Evolutionary conservation across 208 protist genomes (phyloP), one percentile per base, ranked within the genome.

Genomic region (Leishmania gerbilli): DNA sequence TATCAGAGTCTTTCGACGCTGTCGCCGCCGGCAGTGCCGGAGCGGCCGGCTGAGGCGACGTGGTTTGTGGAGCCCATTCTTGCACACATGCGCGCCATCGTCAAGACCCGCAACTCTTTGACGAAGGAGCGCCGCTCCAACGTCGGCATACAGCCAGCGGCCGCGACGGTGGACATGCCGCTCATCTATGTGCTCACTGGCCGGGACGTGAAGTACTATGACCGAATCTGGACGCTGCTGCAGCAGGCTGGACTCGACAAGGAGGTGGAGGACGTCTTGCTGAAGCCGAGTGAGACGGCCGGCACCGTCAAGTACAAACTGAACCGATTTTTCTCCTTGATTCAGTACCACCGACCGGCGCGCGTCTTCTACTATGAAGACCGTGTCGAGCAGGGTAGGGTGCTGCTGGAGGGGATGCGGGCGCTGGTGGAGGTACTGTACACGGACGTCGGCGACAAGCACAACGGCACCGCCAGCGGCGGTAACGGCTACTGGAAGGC

Each of bases 281-380:
- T 95, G 45, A 97, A 97, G 68, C 92, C 90, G n/a, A 64, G 77
- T 67, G 90, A 95, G 84, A 91, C 82, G 13, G 83, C 88, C 11
- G 91, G 92, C 2, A 97, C 94, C 21, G 89, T 95, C 49, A 82
- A 83, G 81, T 93, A 89, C 77, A 97, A 97, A 78, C 81, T 94
- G 62, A 89, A 93, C 82, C 85, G 74, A 31, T 87, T 97, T 49
- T 90, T 90, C 49, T 76, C 79, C 24, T 71, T 95, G 67, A 89
- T 95, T 64, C 83, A 84, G 37, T 31, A 80, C 60, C 80, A 94
- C 72, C 56, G 75, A 19, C 91, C 91, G 24, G 34, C 71, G 2
- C 86, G 81, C 31, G 88, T 95, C 47, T 95, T 84, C 56, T 97
- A 97, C 86, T 97, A 95, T 81, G 93, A 97, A 72, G 93, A 97